Base-by-base conservation (phyloP, 179 eudicot genomes). In the Beta corolliflora region DNA sequence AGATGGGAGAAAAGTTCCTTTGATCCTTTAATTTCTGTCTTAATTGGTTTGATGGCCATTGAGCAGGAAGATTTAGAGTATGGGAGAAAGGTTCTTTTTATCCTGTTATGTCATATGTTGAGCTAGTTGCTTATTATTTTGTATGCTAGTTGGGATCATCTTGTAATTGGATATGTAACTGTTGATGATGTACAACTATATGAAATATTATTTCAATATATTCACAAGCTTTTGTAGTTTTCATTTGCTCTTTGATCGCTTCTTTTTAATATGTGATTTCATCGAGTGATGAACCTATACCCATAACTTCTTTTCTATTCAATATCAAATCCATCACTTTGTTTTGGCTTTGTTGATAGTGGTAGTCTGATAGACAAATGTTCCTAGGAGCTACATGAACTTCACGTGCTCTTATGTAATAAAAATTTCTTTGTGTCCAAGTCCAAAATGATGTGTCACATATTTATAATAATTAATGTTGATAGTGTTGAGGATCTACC, bases 171-270 rank as follows among this genome's bases (percentile, higher is more conserved):
- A n/a, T n/a, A 55, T 71, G 53, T 61, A 76, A 76, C 45, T 76
- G 19, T 67, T 41, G 64, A 81, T 76, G 75, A 64, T 84, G 87
- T 86, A 86, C 65, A 79, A 81, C 79, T 77, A 65, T 76, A 73
- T 81, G 46, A 68, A 81, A 66, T 63, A 75, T 82, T 84, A 77
- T 74, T 79, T 79, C 53, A 81, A 73, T 79, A 63, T 59, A 77
- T 76, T 76, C 58, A 21, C 52, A 70, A 71, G 41, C n/a, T 66
- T 72, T 55, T 76, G 23, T 41, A 11, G 41, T 64, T 31, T 18
- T 19, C 18, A 29, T 50, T 54, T 14, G 44, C 63, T 21, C 36
- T 46, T 76, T 10, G 12, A 25, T 64, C 41, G 5, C 12, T 3
- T 66, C 46, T n/a, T 7, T 21, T 14, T 14, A 19, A 16, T 16